A percentile compares a stretch with the other conserved stretches of the same genome.
These are phyloP conservation scores for Alternaria angustiovoidea DNA, from an alignment of 2,329 filamentous ascomycete genomes.

Conservation along the genomic window DNA sequence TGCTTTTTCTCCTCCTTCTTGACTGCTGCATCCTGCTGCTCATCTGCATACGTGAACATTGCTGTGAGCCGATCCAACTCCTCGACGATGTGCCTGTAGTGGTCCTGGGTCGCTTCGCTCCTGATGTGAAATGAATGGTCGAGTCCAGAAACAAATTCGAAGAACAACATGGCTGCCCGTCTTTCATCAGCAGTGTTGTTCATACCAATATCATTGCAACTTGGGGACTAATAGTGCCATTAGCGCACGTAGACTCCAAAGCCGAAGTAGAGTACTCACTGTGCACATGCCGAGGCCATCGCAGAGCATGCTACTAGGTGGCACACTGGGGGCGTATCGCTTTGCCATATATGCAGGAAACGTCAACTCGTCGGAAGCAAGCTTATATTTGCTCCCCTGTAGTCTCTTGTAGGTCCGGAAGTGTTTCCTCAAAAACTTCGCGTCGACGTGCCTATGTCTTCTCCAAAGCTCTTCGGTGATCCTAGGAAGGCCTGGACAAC, in stretches of 20 bases:
- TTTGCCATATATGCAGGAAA: constrained; percentile 3
- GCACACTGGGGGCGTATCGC: neutral
- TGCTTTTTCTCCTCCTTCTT: constrained; percentile 4
- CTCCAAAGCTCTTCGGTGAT: neutral
- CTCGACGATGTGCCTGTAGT: neutral
- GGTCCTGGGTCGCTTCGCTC: neutral
- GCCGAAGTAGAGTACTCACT: neutral
- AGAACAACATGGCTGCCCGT: neutral
- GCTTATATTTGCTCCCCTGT: neutral
- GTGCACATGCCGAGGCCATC: neutral
- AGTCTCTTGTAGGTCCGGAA: neutral
- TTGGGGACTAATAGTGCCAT: neutral
- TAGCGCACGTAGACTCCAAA: neutral
- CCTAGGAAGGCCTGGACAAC: neutral
- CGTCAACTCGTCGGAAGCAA: neutral
- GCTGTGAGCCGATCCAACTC: neutral
- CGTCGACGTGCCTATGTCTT: neutral
- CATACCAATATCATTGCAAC: neutral
- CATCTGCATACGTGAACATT: neutral
- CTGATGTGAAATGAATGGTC: neutral
- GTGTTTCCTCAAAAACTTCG: neutral
- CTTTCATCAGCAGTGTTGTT: neutral
- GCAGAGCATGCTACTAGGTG: neutral
- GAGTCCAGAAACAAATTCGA: constrained; percentile 2
- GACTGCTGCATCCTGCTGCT: neutral